A percentile compares a stretch with the other conserved stretches of the same genome.
phyloP scores from a whole-genome alignment of 148 eudicot genomes.

The Limonium bicolor region DNA sequence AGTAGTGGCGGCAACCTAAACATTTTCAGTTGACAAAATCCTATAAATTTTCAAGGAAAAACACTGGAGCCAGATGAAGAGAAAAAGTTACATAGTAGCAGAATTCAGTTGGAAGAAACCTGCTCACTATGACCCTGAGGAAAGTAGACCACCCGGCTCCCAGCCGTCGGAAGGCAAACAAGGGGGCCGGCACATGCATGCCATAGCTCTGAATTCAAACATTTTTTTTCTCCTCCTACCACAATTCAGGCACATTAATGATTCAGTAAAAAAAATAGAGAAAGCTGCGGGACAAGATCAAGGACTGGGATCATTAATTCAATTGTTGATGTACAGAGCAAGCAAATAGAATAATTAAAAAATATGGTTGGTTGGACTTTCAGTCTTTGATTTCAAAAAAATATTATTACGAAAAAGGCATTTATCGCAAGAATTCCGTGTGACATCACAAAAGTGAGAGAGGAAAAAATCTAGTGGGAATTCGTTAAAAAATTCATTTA shows the following conservation, averaged over 20 bases:
- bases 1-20: slow-evolving; percentile 92
- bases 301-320: not conserved
- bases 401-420: no score
- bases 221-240: slow-evolving; percentile 28
- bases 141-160: slow-evolving; percentile 86
- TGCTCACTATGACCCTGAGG: slow-evolving; percentile 99
- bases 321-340: not conserved
- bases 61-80: not conserved
- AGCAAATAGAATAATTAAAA: not conserved
- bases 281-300: not conserved
- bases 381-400: no score
- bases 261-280: not conserved
- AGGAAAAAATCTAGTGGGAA: not conserved
- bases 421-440: no score
- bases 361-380: no score
- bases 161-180: slow-evolving; percentile 62
- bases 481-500: slow-evolving; percentile 8
- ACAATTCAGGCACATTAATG: not conserved
- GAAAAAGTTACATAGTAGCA: no score
- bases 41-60: not conserved
- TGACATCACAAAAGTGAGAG: no score
- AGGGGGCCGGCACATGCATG: slow-evolving; percentile 98
- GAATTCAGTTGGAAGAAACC: slow-evolving; percentile 38
- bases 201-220: slow-evolving; percentile 90
- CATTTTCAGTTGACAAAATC: slow-evolving; percentile 10